phyloP scores from a whole-genome alignment of 768 basidiomycete species.

The Paxillus involutus region DNA sequence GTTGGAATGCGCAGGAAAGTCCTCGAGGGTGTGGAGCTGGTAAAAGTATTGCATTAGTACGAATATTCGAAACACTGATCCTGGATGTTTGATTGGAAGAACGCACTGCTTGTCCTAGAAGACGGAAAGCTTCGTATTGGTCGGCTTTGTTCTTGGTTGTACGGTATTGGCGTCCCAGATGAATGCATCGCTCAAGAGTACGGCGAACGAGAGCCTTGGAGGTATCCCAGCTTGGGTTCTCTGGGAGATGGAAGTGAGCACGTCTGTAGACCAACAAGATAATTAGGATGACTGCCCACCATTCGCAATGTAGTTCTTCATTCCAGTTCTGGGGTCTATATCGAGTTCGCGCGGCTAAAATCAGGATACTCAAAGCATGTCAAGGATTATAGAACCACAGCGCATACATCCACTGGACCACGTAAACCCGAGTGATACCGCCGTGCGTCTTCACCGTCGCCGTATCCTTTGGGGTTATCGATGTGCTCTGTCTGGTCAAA shows the following conservation, averaged over 20 bases:
- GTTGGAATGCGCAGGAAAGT: conserved; percentile 88
- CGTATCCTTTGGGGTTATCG: conserved; percentile 91
- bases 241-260: conserved; percentile 20
- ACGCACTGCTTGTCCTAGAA: conserved; percentile 69
- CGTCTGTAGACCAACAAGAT: too few relatives aligned
- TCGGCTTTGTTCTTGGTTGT: conserved; percentile 59
- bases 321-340: conserved; percentile 80
- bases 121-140: conserved; percentile 75
- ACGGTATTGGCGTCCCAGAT: conserved; percentile 67
- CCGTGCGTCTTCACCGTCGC: conserved; percentile 79
- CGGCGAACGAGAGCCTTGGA: conserved; percentile 77
- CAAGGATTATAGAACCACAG: neutral
- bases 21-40: conserved; percentile 79
- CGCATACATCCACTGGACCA: conserved; percentile 71
- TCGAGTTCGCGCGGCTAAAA: conserved; percentile 75
- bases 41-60: neutral
- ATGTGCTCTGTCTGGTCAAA: conserved; percentile 74
- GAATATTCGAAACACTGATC: conserved; percentile 3
- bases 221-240: conserved; percentile 83
- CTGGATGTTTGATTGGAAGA: conserved; percentile 21
- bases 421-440: conserved; percentile 75
- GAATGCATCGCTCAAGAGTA: conserved; percentile 75
- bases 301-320: conserved; percentile 96
- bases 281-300: conserved; percentile 33
- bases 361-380: neutral